Evolutionary conservation across 2,329 filamentous ascomycete species (phyloP), one percentile per base, ranked within the genome.

Genomic region (Cadophora sp.): DNA sequence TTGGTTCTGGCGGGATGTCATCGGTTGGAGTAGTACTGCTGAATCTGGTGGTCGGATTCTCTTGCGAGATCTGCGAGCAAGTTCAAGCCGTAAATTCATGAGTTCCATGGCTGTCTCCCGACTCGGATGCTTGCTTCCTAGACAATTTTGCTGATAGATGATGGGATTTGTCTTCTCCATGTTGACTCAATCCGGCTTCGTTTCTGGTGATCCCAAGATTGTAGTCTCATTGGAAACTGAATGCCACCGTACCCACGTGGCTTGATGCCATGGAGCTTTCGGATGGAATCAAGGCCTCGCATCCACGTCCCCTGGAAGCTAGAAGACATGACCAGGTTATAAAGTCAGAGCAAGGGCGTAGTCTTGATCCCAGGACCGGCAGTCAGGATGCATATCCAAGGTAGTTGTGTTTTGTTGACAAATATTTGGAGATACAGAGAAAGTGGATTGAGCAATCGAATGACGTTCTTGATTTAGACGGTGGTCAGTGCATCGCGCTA

Each of bases 101-200:
- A 43, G 2, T 16, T 43, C 2, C 14, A 12, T 16, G 14, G 40
- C 16, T 11, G 31, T 11, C 11, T 43, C 40, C 40, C 14, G 2
- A 14, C 11, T 43, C 40, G 48, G 48, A 26, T 26, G 24, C 22
- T 26, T 51, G 22, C 48, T 27, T 51, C 48, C 48, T 26, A 27
- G 43, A 48, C 16, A n/a, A n/a, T n/a, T 26, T 27, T 27, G 9
- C 2, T 5, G 22, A 4, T 12, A 26, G 8, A 24, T 26, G 55
- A 59, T 59, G 55, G 34, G n/a, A 40, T 59, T 59, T 40, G 1
- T 22, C 55, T 59, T 59, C 55, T 40, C 29, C 55, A 59, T 59
- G n/a, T 40, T 48, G n/a, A 22, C 43, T 22, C 8, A 48, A 22
- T 48, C 7, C 19, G 22, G 19, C 43, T 19, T 22, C 5, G 11